Base-by-base conservation (phyloP, 78 protist species). In the Dictyostelium intermedium region DNA sequence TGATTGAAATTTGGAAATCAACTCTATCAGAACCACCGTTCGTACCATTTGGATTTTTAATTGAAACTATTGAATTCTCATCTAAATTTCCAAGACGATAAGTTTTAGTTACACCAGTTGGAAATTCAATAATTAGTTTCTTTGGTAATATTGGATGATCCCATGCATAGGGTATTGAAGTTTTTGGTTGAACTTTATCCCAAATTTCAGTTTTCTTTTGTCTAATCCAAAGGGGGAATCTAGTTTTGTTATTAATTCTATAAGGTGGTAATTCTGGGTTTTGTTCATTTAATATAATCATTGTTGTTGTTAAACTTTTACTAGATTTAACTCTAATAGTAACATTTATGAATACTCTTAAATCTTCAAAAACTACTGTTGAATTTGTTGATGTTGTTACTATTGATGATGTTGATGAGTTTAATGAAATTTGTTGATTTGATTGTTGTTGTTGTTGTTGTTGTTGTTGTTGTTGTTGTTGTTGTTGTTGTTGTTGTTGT, bases 231-330 rank as follows among this genome's bases (percentile, higher is more conserved):
- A 93, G 27, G 8, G 96, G 73, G 35, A 72, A 84, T 35, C 61
- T 25, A 23, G 89, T 32, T 30, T 86, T 74, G 76, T 93, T 93
- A 30, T 85, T 91, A 45, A 93, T 82, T 13, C 74, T 25, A 32
- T 93, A 93, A 1, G 96, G 92, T 14, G 96, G 96, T 27, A 87
- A n/a, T 6, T 89, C 94, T 20, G 85, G 87, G n/a, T 89, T 89
- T n/a, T 89, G 94, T 45, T 85, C 92, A 47, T 79, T 37, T 4
- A 83, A 16, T 8, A 78, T 72, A 35, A 84, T 84, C 95, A 84
- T 83, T 11, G 83, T 84, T 39, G 82, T 83, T 18, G 95, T 91
- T 7, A 91, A 60, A 25, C n/a, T 53, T 61, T 84, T 83, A 10
- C 83, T 84, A 0, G 95, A 25, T 47, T 91, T 84, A 27, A 91